Percentiles rank a stretch among this genome's conserved stretches.
phyloP scores from a whole-genome alignment of 2,329 filamentous ascomycete genomes.

The Colletotrichum endophyticum region DNA sequence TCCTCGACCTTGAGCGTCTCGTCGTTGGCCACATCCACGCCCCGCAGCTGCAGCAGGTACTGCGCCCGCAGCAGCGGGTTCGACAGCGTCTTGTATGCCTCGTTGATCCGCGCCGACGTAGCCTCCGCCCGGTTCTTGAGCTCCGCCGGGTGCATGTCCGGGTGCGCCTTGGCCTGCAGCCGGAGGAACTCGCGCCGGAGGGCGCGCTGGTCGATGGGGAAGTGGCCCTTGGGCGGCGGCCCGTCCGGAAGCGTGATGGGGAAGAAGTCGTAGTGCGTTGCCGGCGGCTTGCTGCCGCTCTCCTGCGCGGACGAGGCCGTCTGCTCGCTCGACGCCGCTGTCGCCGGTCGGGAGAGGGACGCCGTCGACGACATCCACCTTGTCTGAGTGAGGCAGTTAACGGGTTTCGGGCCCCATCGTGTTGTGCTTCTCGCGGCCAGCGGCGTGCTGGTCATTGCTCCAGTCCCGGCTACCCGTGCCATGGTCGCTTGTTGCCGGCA shows the following conservation, averaged over 20 bases:
- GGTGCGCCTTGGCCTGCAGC: conserved; percentile 79
- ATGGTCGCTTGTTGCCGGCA: conserved; percentile 33
- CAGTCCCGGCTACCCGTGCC: conserved; percentile 19
- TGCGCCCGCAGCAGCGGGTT: conserved; percentile 85
- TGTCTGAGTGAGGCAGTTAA: neutral
- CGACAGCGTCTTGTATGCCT: conserved; percentile 85
- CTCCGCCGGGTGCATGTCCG: conserved; percentile 66
- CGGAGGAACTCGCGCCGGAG: conserved; percentile 86
- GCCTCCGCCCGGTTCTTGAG: conserved; percentile 71
- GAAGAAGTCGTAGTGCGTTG: conserved; percentile 88
- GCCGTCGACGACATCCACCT: conserved; percentile 16
- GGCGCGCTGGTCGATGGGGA: conserved; percentile 71
- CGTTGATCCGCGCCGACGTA: conserved; percentile 84
- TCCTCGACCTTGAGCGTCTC: conserved; percentile 74
- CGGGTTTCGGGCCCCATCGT: neutral
- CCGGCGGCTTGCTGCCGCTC: conserved; percentile 19
- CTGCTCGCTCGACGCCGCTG: neutral
- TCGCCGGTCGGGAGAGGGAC: neutral
- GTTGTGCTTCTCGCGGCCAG: neutral
- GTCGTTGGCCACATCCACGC: conserved; percentile 80
- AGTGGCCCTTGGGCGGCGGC: conserved; percentile 78
- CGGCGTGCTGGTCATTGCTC: neutral
- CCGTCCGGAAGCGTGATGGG: conserved; percentile 77
- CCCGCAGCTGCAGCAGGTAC: conserved; percentile 78
- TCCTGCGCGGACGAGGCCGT: neutral